These are phyloP conservation scores for Neopestalotiopsis sp. DNA, from an alignment of 2,329 filamentous ascomycete species.

Conservation along the genomic window DNA sequence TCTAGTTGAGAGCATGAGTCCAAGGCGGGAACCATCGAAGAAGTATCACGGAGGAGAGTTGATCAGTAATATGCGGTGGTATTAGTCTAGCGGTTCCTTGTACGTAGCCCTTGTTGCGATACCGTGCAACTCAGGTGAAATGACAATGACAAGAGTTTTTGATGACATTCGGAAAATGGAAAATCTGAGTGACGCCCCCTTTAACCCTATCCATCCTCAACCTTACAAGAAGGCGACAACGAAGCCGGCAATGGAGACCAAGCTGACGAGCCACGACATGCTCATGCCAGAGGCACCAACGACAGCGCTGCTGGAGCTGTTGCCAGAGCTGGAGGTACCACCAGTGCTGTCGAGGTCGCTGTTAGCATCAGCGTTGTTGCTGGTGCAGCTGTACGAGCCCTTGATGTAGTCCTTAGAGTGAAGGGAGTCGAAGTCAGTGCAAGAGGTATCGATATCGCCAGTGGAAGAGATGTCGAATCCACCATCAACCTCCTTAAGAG, in stretches of 20 bases:
- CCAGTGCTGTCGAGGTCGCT: slow-evolving; percentile 43
- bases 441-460: slow-evolving; percentile 60
- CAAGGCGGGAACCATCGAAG: slow-evolving; percentile 5
- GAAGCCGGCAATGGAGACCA: slow-evolving; percentile 49
- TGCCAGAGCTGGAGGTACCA: slow-evolving; percentile 29
- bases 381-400: slow-evolving; percentile 55
- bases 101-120: slow-evolving; percentile 38
- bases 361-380: slow-evolving; percentile 59
- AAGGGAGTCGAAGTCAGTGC: slow-evolving; percentile 58
- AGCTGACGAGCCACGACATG: slow-evolving; percentile 49
- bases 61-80: slow-evolving; percentile 39
- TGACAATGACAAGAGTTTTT: slow-evolving; percentile 35
- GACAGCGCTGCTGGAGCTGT: slow-evolving; percentile 44
- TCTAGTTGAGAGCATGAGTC: background rate
- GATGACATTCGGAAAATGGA: slow-evolving; percentile 33
- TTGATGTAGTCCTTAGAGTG: slow-evolving; percentile 47
- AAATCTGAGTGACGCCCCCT: slow-evolving; percentile 28
- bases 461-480: slow-evolving; percentile 73
- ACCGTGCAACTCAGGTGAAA: slow-evolving; percentile 28
- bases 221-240: slow-evolving; percentile 59
- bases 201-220: slow-evolving; percentile 21
- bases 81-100: slow-evolving; percentile 51
- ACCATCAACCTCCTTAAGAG: slow-evolving; percentile 71
- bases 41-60: slow-evolving; percentile 24
- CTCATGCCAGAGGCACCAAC: slow-evolving; percentile 50